Evolutionary conservation across 78 protist genomes (phyloP), one percentile per base, ranked within the genome.

Genomic region (Polysphondylium violaceum): DNA sequence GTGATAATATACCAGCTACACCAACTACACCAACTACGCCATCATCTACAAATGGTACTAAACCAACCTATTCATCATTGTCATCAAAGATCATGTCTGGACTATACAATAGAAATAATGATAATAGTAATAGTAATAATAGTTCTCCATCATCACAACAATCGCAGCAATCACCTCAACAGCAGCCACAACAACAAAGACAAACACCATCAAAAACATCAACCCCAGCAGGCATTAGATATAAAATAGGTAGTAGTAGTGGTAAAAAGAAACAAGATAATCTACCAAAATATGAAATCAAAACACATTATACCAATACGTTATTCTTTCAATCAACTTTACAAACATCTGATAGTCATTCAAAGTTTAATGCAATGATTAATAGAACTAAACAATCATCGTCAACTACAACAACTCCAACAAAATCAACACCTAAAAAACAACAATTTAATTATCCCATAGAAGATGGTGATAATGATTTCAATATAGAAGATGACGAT

Each of bases 51-150:
- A 78, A 64, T 64, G 59, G 25, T 11, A 19, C 23, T 4, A 78
- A 61, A 65, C 23, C 87, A 44, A 27, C 58, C 14, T 17, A 56
- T 16, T 50, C 71, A 23, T 64, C 67, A 50, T n/a, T 65, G n/a
- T 65, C 73, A 38, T 33, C 73, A 38, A 65, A 65, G 31, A 65
- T 65, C 11, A 33, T 38, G n/a, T 36, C 50, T 65, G 73, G 73
- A 38, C 31, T 23, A 56, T 21, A 6, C 19, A 19, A 56, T 56
- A 56, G 21, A 19, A 56, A 6, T 8, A 56, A 56, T 56, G 19
- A 56, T 56, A 56, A 56, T 56, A 33, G 23, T 68, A 44, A 33
- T 1, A 68, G 43, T 33, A 23, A n/a, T 21, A 41, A 6, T 17
- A 3, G 4, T 56, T 7, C 61, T 21, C 21, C 56, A 27, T 27